Evolutionary conservation across 805 yeast genomes (phyloP), one percentile per base, ranked within the genome.

Genomic region (Ogataea nakhonphanomensis): DNA sequence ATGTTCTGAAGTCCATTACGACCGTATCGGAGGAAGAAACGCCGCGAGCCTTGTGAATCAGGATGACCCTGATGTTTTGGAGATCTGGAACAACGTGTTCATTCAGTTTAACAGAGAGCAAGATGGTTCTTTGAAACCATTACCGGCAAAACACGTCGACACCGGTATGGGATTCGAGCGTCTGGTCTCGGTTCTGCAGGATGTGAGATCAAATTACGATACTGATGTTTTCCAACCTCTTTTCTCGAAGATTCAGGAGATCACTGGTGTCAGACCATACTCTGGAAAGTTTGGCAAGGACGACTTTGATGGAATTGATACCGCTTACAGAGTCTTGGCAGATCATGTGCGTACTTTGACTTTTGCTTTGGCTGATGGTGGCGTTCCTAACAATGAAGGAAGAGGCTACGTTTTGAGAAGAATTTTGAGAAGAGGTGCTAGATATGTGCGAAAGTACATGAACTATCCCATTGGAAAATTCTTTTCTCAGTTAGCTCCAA

Each of bases 121-220:
- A 12, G 95, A 85, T 61, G 79, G 85, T 10, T 69, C 84, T 23
- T 76, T 93, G 64, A 81, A 75, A 59, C 66, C 91, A 3, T 73
- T 93, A 57, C 99, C 99, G 30, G 90, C 90, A 36, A 84, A 91
- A 67, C 99, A 93, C 62, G 79, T 93, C 46, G 99, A 93, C 64
- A 93, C 99, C 14, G 99, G 99, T 68, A 78, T 93, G 89, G 99
- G 99, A 30, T 93, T 90, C 59, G 99, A 93, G 73, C 83, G 99
- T 69, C 76, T 93, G 57, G 99, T 93, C 22, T 88, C 96, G 3
- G 82, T 91, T 37, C 74, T 93, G 58, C 99, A 93, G 69, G 82
- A 88, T 66, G 90, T 84, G 57, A 68, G 76, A 53, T 90, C 98
- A 34, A 93, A 93, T 70, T 93, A 93, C 65, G 99, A 93, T 65